Base-by-base conservation (phyloP, 805 yeast genomes). In the Zygosaccharomyces bisporus region DNA sequence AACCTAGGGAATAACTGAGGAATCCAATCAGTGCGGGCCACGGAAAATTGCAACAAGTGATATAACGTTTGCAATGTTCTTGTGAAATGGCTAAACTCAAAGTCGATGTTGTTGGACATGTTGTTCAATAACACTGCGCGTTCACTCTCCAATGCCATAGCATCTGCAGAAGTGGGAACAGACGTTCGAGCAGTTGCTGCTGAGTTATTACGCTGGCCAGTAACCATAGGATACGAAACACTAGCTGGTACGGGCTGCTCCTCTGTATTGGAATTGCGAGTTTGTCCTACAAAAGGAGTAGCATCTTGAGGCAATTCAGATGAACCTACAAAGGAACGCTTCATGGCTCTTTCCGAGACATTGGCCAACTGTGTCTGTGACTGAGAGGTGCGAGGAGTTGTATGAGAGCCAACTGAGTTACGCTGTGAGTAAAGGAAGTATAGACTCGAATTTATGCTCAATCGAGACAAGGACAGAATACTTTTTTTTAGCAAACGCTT, bases 1-100 rank as follows among this genome's bases (percentile, higher is more conserved):
- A 84, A 81, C 47, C 93, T 70, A 6, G 93, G 89, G 51, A 80
- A 77, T 2, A 81, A 66, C 57, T 83, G 83, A 0, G 91, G 93
- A 27, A 82, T 47, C 25, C 52, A 52, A 37, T 51, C 53, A 30
- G 49, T 49, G n/a, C 47, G 37, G 20, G 55, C 41, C 5, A 46
- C 63, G 31, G 46, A 52, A n/a, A 42, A 44, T 38, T 52, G 58
- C 54, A 52, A 56, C 46, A 59, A 49, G 41, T 50, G 55, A 50
- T 61, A 67, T 46, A 55, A 51, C 46, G 31, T 57, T 47, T 39
- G 66, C 35, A 56, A 55, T 42, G 57, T 58, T 56, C 48, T 63
- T 43, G 45, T 57, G 52, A 46, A 64, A 50, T 46, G 66, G 45
- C 38, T 51, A 52, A 57, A 68, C 48, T 47, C 67, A 18, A 20